phyloP scores from a whole-genome alignment of 352 stramenopile species.

The Globisporangium echinulatum region DNA sequence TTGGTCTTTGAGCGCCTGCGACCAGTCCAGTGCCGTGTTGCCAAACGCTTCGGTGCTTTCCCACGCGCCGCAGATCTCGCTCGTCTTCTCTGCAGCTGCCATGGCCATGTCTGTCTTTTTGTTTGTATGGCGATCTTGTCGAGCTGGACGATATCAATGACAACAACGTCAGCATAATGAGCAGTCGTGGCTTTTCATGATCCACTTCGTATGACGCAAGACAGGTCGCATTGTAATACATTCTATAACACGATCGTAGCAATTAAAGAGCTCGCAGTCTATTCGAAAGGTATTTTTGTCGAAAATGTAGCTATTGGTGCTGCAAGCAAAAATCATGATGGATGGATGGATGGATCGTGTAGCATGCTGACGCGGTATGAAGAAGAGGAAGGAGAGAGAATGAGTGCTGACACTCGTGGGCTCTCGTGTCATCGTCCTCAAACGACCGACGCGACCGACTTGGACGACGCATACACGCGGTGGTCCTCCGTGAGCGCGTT shows the following conservation, averaged over 20 bases:
- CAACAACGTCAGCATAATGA: not conserved
- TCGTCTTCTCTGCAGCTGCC: not conserved
- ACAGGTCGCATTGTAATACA: not conserved
- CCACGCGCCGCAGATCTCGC: conserved; percentile 30
- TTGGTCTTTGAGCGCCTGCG: conserved; percentile 53
- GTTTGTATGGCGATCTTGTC: not conserved
- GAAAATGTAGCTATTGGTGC: too few relatives aligned
- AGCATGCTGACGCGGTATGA: not conserved
- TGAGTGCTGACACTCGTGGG: not conserved
- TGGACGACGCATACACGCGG: conserved; percentile 38
- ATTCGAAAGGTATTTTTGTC: too few relatives aligned
- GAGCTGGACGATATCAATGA: too few relatives aligned
- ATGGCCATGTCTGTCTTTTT: not conserved
- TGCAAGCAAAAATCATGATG: too few relatives aligned
- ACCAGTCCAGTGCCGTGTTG: conserved; percentile 74
- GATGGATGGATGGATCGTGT: not conserved
- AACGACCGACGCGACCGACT: conserved; percentile 18
- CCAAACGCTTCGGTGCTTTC: conserved; percentile 67
- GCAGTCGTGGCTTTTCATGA: not conserved
- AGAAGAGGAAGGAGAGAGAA: not conserved
- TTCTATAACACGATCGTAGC: too few relatives aligned
- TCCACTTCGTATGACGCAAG: not conserved
- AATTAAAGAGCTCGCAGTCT: too few relatives aligned
- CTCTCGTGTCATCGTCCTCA: not conserved
- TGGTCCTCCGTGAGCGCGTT: conserved; percentile 60